These are phyloP conservation scores for Erodium moschatum DNA, from an alignment of 441 rosid genomes.

Conservation along the genomic window DNA sequence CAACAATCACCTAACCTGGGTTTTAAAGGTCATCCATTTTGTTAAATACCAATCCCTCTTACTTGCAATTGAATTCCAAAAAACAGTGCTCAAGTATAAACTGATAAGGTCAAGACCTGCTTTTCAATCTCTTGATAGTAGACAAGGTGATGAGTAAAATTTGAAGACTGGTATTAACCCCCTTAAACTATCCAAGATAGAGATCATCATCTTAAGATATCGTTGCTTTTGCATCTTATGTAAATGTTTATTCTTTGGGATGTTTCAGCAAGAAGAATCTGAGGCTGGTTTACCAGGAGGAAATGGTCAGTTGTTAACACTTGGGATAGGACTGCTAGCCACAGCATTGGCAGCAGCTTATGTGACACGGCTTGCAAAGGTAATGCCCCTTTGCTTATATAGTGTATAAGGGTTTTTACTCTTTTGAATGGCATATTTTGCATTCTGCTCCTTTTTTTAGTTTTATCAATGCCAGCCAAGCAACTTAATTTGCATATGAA, in stretches of 20 bases:
- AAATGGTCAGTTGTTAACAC: slow-evolving; percentile 62
- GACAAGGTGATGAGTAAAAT: background rate
- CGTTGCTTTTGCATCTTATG: background rate
- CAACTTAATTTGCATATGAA: background rate
- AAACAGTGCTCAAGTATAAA: background rate
- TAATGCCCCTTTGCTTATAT: slow-evolving; percentile 19
- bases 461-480: background rate
- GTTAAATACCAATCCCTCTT: background rate
- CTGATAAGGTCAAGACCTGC: background rate
- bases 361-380: slow-evolving; percentile 86
- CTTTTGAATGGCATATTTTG: background rate
- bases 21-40: background rate
- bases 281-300: slow-evolving; percentile 64
- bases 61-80: background rate
- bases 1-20: background rate
- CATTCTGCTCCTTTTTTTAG: background rate
- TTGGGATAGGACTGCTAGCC: slow-evolving; percentile 69
- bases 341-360: slow-evolving; percentile 81
- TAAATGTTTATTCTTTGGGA: background rate
- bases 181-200: background rate
- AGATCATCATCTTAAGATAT: background rate
- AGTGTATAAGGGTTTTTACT: background rate
- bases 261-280: slow-evolving; percentile 83
- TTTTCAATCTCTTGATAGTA: slow-evolving; percentile 9
- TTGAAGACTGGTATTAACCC: background rate